Evolutionary conservation across 345 rosid genomes (phyloP).

Genomic region (Kernera saxatilis): DNA sequence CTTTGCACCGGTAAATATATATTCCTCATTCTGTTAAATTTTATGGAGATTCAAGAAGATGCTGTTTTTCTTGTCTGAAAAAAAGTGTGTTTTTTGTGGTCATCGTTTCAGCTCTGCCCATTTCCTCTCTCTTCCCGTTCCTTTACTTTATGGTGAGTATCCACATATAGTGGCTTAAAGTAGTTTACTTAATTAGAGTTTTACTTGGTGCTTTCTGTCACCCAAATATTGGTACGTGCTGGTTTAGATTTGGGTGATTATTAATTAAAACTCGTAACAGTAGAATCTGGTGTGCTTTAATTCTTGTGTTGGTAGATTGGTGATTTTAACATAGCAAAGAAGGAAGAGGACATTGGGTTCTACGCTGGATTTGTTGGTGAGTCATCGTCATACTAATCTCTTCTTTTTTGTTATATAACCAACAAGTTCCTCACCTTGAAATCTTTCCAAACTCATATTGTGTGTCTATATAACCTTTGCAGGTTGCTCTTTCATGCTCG

Average conservation of each 20-base stretch:
- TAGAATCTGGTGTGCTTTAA: not conserved
- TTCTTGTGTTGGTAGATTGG: conserved; percentile 41
- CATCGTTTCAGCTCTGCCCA: conserved; percentile 70
- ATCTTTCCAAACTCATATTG: conserved; percentile 6
- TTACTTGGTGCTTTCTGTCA: not conserved
- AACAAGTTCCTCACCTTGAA: not conserved
- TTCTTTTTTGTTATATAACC: not conserved
- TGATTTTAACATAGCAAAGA: conserved; percentile 66
- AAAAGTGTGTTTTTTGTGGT: not conserved
- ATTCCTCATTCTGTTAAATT: not conserved
- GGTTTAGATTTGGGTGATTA: not conserved
- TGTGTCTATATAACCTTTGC: conserved; percentile 8
- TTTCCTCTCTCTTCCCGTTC: conserved; percentile 83
- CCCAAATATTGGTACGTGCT: not conserved
- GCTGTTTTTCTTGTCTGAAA: not conserved
- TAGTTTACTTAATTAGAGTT: not conserved
- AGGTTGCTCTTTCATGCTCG: conserved; percentile 91
- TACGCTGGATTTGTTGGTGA: conserved; percentile 91
- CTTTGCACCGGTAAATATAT: conserved; percentile 49
- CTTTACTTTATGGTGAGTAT: conserved; percentile 86
- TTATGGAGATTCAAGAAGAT: not conserved
- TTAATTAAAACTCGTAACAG: not conserved
- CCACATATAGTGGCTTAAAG: not conserved
- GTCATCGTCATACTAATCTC: not conserved
- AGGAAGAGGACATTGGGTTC: conserved; percentile 85